Base-by-base conservation (phyloP, 179 eudicot genomes). In the Gypsophila paniculata region DNA sequence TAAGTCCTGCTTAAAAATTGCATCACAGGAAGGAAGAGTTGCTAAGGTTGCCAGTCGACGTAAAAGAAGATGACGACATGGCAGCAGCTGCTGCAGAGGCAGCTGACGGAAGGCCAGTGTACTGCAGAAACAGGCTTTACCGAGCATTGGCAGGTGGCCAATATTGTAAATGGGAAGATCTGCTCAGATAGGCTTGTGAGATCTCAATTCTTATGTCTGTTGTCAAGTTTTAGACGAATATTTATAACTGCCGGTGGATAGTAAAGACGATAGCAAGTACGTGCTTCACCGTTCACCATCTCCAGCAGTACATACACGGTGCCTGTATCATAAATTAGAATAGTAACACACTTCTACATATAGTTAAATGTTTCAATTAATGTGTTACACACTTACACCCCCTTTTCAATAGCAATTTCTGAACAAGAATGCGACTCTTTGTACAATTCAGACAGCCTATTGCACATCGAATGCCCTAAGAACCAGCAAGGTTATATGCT, bases 81-180 rank as follows among this genome's bases (percentile, higher is more conserved):
- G 98, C 98, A 73, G 86, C 96, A 15, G 96, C 92, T 0, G 98
- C 98, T 2, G 98, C 98, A 23, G 87, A 93, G 74, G 98, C 98
- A 65, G 98, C 98, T 29, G 96, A 89, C 58, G 98, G 98, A 70
- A 84, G 98, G 84, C 96, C 97, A 34, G 97, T 93, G 36, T 91
- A 93, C 79, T 91, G 98, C 83, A 89, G 96, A 76, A 89, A 93
- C 76, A 86, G 97, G 81, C 86, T 77, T 78, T 87, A 93, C 58
- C 88, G 96, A 42, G 97, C 93, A 74, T 82, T 93, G 73, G 98
- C 98, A 22, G 98, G 98, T 18, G 98, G 98, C 10, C 98, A 92
- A 69, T 90, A 92, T 82, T 93, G 98, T 88, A 93, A 91, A 87
- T 93, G 97, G 98, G 97, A 93, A 73, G 98, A 93, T 80, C 77